Conservation (phyloP, 371 early-diverging fungal genomes). For the Quaeritorhiza haematococci region DNA sequence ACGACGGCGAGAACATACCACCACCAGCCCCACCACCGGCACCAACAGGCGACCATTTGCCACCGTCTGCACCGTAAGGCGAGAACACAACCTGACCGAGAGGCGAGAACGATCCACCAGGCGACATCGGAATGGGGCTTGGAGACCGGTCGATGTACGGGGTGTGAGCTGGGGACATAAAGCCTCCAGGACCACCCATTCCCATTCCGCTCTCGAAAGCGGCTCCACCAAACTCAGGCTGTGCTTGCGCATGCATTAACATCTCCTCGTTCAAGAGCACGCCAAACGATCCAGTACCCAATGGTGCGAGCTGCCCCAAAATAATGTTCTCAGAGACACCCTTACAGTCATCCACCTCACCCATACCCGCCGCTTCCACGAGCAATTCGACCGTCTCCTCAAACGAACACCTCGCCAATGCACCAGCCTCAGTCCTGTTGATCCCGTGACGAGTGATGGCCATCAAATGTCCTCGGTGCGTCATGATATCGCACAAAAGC, state of each 20-base stretch:
- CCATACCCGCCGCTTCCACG: conserved; percentile 93
- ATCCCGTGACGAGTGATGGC: conserved; percentile 99
- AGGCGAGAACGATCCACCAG: conserved; percentile 33
- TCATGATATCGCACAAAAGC: conserved; percentile 98
- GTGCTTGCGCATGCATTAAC: conserved; percentile 54
- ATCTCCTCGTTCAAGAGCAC: conserved; percentile 88
- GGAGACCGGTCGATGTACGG: conserved; percentile 27
- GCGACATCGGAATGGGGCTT: conserved; percentile 21
- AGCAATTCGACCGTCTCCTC: conserved; percentile 99
- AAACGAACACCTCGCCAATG: conserved; percentile 96
- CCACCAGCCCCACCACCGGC: conserved; percentile 41
- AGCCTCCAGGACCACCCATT: conserved; percentile 34
- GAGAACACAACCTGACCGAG: conserved; percentile 58
- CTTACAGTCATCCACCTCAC: conserved; percentile 89
- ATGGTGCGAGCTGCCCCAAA: conserved; percentile 96
- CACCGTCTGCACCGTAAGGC: conserved; percentile 56
- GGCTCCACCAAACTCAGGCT: conserved; percentile 9
- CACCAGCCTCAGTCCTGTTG: conserved; percentile 95
- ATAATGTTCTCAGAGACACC: conserved; percentile 99
- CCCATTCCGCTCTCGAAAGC: conserved; percentile 7
- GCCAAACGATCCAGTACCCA: conserved; percentile 97
- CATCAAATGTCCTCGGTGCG: conserved; percentile 88
- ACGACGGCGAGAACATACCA: neutral
- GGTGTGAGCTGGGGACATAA: conserved; percentile 37
- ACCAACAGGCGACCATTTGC: conserved; percentile 12